phyloP scores from a whole-genome alignment of 495 filamentous ascomycete species.

The Annulohypoxylon nitens region DNA sequence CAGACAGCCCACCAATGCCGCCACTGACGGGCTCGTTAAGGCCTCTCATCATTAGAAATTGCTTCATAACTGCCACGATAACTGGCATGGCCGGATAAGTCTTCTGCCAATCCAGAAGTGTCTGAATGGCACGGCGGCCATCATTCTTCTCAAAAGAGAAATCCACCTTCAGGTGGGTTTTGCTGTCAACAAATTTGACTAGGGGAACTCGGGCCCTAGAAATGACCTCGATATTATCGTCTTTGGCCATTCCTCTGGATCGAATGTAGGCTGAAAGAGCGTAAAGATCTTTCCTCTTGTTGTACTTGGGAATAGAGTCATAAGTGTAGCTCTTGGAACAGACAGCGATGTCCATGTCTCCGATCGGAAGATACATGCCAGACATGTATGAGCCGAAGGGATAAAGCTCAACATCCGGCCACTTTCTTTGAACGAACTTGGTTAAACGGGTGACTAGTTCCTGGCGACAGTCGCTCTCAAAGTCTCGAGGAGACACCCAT shows the following conservation, averaged over 20 bases:
- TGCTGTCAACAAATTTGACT: slow-evolving; percentile 85
- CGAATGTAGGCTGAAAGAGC: slow-evolving; percentile 66
- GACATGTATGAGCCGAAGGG: slow-evolving; percentile 93
- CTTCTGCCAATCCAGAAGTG: slow-evolving; percentile 81
- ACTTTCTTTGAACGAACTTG: slow-evolving; percentile 63
- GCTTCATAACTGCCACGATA: slow-evolving; percentile 88
- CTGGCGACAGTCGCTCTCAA: slow-evolving; percentile 78
- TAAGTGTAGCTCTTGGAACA: slow-evolving; percentile 73
- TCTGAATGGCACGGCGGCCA: slow-evolving; percentile 81
- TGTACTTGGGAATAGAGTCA: slow-evolving; percentile 53
- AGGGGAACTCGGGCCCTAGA: slow-evolving; percentile 85
- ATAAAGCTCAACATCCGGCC: slow-evolving; percentile 69
- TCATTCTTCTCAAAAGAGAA: slow-evolving; percentile 93
- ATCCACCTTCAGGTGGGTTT: slow-evolving; percentile 83
- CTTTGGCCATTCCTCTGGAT: slow-evolving; percentile 60
- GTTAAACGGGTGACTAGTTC: slow-evolving; percentile 75
- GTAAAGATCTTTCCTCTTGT: slow-evolving; percentile 54
- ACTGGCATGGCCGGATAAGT: slow-evolving; percentile 85
- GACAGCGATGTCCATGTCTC: slow-evolving; percentile 94
- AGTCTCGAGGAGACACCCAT: slow-evolving; percentile 79
- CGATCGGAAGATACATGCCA: slow-evolving; percentile 89
- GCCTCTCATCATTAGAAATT: slow-evolving; percentile 87
- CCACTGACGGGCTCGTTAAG: slow-evolving; percentile 91
- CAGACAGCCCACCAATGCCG: slow-evolving; percentile 93
- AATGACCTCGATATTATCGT: slow-evolving; percentile 72